Evolutionary conservation across 1,139 yeast genomes (phyloP), one percentile per base, ranked within the genome.

Genomic region (Candida dubliniensis): DNA sequence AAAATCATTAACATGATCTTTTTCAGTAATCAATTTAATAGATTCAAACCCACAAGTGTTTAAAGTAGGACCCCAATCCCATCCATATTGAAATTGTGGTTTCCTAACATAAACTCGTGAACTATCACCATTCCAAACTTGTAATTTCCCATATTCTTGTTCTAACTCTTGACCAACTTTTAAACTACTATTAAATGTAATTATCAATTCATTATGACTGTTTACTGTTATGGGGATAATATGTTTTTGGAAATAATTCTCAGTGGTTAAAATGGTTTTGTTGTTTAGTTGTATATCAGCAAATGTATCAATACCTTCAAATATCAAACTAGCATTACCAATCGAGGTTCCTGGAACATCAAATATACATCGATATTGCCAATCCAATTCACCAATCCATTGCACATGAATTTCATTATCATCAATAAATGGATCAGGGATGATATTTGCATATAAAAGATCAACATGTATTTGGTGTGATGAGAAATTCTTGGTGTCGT

Each of bases 51-150:
- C 81, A 55, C 77, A 71, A 12, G 76, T 67, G 54, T 74, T 60
- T 40, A 76, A 54, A 1, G 64, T 55, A 7, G 81, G 82, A 9
- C 81, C 81, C 82, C 82, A 77, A 55, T 77, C 82, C 82, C 82
- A 77, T 2, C 82, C 82, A 54, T 65, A 77, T 47, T 77, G 81
- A 52, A 76, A 77, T 53, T 76, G 82, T 0, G 82, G 78, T 53
- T 77, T 77, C 48, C 82, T 60, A 8, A 71, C 68, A 45, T 73
- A 68, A 36, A 72, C 57, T 35, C 82, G 58, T 34, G 64, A 55
- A 7, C 66, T 43, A 38, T 72, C 77, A 2, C 78, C 79, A 52
- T 71, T 74, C 53, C 62, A 64, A 48, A 71, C 56, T 12, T 51
- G 51, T 38, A 47, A 47, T 44, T 23, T 47, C 5, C 63, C 64